Base-by-base conservation (phyloP, 495 filamentous ascomycete genomes). In the Neurospora sp. region DNA sequence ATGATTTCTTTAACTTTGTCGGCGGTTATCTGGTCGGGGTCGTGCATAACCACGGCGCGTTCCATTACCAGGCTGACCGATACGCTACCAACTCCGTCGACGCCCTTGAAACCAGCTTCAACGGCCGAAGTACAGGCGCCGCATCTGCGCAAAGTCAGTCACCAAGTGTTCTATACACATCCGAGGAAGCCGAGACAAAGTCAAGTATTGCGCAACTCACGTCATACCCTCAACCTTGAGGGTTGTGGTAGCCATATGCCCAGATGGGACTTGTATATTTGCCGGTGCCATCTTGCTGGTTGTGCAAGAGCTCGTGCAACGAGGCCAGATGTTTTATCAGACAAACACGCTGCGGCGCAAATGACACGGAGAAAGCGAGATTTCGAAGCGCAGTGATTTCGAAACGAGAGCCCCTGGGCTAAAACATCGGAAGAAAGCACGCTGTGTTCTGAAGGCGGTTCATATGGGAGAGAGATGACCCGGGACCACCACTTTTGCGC, bases 11-110 rank as follows among this genome's bases (percentile, higher is more conserved):
- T 88, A 69, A 98, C 86, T 76, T 89, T 84, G 37, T 93, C 92
- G 40, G 93, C 88, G 7, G 93, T 83, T 44, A 98, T 84, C 73
- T 87, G 87, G 40, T 88, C 84, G 10, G 93, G 92, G 83, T 99
- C 92, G 82, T 99, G 96, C 79, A 92, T 89, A 7, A 97, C 86
- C 8, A 97, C 94, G 1, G 95, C 96, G 38, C 94, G 90, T 80
- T 95, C 93, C 90, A 97, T 96, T 39, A 96, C 92, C 76, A 98
- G 82, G 83, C 93, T 97, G 73, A 98, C 92, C 1, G 94, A 96
- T 39, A 97, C 94, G 69, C 87, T 93, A 31, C 90, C 91, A 3
- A 92, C 90, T 35, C 95, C 95, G 12, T 92, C 88, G 20, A 97
- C 86, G 40, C 86, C 87, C 76, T 91, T 92, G 83, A 99, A 96